Evolutionary conservation across 306 rosid species (phyloP).

Genomic region (Lathyrus oleraceus): DNA sequence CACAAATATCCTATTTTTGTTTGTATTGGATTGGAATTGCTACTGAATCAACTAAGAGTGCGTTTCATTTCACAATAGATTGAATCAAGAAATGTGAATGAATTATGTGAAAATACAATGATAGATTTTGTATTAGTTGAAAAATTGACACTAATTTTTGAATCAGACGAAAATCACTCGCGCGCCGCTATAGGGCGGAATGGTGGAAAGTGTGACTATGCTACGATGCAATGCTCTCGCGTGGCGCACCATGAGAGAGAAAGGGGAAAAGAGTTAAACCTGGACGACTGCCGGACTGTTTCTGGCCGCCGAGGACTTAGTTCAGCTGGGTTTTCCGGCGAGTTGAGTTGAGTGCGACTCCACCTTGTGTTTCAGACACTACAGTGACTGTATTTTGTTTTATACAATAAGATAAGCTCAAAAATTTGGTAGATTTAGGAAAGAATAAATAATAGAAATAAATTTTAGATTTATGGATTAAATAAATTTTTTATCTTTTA

Average conservation of each 20-base stretch:
- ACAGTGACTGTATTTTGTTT: neutral
- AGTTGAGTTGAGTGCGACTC: neutral
- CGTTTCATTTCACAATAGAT: neutral
- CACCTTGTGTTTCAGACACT: neutral
- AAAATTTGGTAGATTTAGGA: no score
- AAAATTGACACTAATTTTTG: neutral
- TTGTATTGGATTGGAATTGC: neutral
- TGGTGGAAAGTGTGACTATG: no score
- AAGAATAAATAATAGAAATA: no score
- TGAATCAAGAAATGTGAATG: neutral
- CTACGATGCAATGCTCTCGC: no score
- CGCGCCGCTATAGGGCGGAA: no score
- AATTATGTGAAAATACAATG: neutral
- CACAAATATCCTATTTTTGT: no score
- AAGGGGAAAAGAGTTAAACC: neutral
- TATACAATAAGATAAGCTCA: no score
- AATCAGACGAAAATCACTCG: neutral
- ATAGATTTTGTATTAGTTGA: neutral
- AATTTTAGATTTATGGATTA: no score
- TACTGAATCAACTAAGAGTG: neutral
- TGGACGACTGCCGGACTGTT: neutral
- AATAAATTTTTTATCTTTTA: no score
- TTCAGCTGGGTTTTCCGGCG: neutral
- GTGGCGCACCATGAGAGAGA: no score
- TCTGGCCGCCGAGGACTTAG: neutral